Conservation (phyloP, 2,329 filamentous ascomycete genomes). For the Ceratocystis harringtonii region DNA sequence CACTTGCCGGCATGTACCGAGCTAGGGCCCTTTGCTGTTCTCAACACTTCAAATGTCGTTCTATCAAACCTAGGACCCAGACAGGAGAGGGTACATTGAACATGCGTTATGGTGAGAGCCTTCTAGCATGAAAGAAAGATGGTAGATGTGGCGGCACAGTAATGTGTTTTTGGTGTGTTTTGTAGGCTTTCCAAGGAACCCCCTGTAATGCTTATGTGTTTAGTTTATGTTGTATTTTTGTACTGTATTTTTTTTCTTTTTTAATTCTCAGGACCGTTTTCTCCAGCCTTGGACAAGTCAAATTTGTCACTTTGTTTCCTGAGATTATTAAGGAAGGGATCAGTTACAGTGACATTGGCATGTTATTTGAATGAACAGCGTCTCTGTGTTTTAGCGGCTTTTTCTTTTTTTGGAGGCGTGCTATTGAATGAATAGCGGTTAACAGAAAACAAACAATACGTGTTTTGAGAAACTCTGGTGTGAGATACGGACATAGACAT, state of each 20-base stretch:
- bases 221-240: not conserved
- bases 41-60: not conserved
- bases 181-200: not conserved
- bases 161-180: not conserved
- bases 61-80: not conserved
- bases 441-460: not conserved
- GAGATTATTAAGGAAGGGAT: not conserved
- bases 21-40: not conserved
- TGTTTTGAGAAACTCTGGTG: not conserved
- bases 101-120: not conserved
- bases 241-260: not conserved
- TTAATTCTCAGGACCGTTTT: not conserved
- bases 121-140: not conserved
- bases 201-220: not conserved
- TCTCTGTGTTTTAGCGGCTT: not conserved
- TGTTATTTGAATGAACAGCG: not conserved
- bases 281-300: not conserved
- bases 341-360: not conserved
- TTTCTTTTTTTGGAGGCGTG: not conserved
- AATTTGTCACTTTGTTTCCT: not conserved
- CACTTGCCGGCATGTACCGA: not conserved
- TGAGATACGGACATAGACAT: not conserved
- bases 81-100: not conserved
- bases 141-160: slow-evolving; percentile 1
- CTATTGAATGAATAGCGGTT: not conserved